A percentile compares a stretch with the other conserved stretches of the same genome.
Evolutionary conservation across 495 filamentous ascomycete species (phyloP).

Genomic region (Monascus purpureus): DNA sequence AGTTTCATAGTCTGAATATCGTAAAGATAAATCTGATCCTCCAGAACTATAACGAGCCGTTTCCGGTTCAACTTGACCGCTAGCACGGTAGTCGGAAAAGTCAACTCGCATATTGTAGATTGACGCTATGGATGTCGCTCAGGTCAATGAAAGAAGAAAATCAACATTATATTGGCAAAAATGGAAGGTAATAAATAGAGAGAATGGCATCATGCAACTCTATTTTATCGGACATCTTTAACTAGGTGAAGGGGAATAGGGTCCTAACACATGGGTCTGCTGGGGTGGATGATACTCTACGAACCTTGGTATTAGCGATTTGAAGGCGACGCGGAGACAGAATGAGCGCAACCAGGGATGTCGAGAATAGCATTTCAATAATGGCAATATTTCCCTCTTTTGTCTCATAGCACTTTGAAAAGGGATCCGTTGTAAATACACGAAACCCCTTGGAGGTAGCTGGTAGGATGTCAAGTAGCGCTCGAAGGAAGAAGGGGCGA

Average conservation of each 20-base stretch:
- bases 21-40: constrained; percentile 93
- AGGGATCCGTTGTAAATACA: constrained; percentile 91
- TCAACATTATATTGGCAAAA: not conserved
- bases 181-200: not conserved
- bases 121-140: constrained; percentile 44
- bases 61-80: constrained; percentile 90
- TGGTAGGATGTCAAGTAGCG: constrained; percentile 22
- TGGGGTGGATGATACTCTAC: constrained; percentile 14
- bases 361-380: constrained; percentile 98
- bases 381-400: constrained; percentile 87
- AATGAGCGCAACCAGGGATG: constrained; percentile 88
- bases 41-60: constrained; percentile 79
- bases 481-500: not conserved
- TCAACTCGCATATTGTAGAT: constrained; percentile 96
- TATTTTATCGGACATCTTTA: constrained; percentile 1
- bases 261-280: too few species aligned
- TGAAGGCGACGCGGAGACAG: constrained; percentile 78
- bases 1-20: constrained; percentile 97
- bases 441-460: constrained; percentile 86
- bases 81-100: constrained; percentile 85
- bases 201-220: too few species aligned
- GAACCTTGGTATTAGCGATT: constrained; percentile 93
- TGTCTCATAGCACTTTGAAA: constrained; percentile 82
- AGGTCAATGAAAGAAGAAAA: constrained; percentile 1
- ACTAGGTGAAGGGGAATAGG: too few species aligned